Conservation (phyloP, 192 early-diverging fungal genomes). For the Coemansia sp. region DNA sequence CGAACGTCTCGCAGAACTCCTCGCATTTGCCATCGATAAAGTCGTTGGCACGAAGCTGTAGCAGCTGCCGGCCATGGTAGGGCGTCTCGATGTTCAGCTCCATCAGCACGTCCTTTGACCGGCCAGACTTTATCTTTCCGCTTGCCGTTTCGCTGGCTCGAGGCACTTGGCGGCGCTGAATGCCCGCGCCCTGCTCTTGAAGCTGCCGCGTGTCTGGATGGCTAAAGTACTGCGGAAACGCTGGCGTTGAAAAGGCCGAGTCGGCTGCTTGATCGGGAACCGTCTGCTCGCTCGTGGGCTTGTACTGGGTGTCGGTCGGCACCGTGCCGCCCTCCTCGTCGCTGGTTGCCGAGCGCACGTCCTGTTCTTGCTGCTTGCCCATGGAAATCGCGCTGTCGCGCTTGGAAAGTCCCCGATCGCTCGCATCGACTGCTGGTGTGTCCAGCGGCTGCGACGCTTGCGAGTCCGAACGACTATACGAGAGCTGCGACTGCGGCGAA, state of each 20-base stretch:
- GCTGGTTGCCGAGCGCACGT: neutral
- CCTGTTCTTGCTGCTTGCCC: conserved; percentile 18
- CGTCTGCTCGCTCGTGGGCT: neutral
- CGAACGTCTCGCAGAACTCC: conserved; percentile 28
- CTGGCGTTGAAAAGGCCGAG: conserved; percentile 31
- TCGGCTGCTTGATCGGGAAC: neutral
- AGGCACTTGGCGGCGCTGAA: conserved; percentile 23
- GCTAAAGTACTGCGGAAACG: conserved; percentile 48
- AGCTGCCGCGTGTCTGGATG: conserved; percentile 16
- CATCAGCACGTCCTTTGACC: conserved; percentile 43
- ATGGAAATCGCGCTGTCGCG: conserved; percentile 48
- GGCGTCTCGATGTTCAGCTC: conserved; percentile 53
- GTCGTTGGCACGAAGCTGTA: conserved; percentile 41
- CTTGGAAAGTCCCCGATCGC: conserved; percentile 11
- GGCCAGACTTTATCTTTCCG: conserved; percentile 4
- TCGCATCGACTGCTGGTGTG: conserved; percentile 6
- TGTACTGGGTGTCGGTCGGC: conserved; percentile 9
- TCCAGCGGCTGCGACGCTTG: conserved; percentile 17
- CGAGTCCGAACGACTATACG: conserved; percentile 39
- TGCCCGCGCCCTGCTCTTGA: conserved; percentile 20
- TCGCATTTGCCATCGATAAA: conserved; percentile 35
- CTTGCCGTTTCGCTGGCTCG: conserved; percentile 24
- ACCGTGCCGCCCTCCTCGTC: conserved; percentile 8
- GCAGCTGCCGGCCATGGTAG: conserved; percentile 29
- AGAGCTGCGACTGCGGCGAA: conserved; percentile 40